Percentiles rank a stretch among this genome's conserved stretches.
These are phyloP conservation scores for Ceratocystis eucalypticola DNA, from an alignment of 2,329 filamentous ascomycete genomes.

Conservation along the genomic window DNA sequence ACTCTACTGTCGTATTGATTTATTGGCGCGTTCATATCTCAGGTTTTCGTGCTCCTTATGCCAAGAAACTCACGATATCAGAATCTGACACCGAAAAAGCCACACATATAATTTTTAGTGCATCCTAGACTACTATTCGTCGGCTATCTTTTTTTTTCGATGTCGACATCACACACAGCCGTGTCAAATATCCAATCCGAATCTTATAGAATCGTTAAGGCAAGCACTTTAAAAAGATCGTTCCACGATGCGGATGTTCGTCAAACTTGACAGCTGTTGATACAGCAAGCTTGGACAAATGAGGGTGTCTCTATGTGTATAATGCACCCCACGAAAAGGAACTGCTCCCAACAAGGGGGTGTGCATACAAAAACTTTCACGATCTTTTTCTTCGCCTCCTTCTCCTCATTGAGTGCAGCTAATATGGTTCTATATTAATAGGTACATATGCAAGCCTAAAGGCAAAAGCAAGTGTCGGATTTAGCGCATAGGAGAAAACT, in stretches of 20 bases:
- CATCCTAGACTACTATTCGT: neutral
- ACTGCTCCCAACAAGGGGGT: slow-evolving; percentile 2
- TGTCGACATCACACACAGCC: neutral
- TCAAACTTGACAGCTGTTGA: neutral
- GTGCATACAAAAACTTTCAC: slow-evolving; percentile 13
- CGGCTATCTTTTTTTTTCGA: neutral
- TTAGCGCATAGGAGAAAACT: neutral
- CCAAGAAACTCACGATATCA: neutral
- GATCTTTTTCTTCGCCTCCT: slow-evolving; percentile 8
- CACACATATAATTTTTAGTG: neutral
- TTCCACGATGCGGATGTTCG: neutral
- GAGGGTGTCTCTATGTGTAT: neutral
- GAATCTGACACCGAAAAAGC: neutral
- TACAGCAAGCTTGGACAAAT: neutral
- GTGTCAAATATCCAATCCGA: neutral
- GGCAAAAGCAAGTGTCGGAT: neutral
- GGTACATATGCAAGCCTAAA: neutral
- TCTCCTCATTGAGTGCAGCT: neutral
- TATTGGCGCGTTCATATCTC: neutral
- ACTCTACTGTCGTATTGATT: neutral
- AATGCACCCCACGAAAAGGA: neutral
- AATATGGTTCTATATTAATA: slow-evolving; percentile 6
- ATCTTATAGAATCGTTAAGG: neutral
- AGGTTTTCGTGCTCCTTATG: neutral
- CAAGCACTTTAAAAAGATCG: neutral